phyloP scores from a whole-genome alignment of 73 alveolate species.

The Durusdinium trenchii region DNA sequence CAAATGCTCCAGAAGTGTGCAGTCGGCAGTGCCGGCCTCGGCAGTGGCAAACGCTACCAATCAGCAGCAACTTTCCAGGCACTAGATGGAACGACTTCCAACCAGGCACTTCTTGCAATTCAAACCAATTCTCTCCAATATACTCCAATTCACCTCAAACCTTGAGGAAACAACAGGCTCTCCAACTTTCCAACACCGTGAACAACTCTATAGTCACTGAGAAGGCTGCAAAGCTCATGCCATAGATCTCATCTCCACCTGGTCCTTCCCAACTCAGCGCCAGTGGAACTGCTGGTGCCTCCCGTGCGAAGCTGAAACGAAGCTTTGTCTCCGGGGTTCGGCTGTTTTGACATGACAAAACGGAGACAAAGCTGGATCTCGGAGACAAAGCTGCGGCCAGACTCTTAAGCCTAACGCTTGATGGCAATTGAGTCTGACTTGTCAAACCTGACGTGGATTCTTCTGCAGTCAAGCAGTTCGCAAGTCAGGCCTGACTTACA shows the following conservation, averaged over 20 bases:
- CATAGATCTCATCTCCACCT: neutral
- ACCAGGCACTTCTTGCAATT: too few species aligned
- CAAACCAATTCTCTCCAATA: too few species aligned
- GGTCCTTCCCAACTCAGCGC: slow-evolving; percentile 71
- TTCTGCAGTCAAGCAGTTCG: neutral
- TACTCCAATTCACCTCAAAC: too few species aligned
- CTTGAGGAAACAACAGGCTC: too few species aligned
- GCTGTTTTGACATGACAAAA: neutral
- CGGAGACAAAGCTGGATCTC: neutral
- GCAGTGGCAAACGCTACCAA: neutral
- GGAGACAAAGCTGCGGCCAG: neutral
- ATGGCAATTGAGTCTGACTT: too few species aligned
- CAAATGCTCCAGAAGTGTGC: slow-evolving; percentile 59
- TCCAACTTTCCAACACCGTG: too few species aligned
- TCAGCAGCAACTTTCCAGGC: neutral
- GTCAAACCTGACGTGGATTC: neutral
- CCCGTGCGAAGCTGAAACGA: neutral
- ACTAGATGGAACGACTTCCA: too few species aligned
- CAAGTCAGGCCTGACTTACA: slow-evolving; percentile 30
- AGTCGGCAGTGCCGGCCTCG: slow-evolving; percentile 12
- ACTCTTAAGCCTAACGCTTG: too few species aligned
- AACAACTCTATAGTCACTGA: too few species aligned
- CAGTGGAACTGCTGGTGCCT: slow-evolving; percentile 71
- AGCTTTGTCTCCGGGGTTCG: neutral
- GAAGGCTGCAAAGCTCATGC: slow-evolving; percentile 31